Base-by-base conservation (phyloP, 208 protist species). In the Strigomonas culicis region DNA sequence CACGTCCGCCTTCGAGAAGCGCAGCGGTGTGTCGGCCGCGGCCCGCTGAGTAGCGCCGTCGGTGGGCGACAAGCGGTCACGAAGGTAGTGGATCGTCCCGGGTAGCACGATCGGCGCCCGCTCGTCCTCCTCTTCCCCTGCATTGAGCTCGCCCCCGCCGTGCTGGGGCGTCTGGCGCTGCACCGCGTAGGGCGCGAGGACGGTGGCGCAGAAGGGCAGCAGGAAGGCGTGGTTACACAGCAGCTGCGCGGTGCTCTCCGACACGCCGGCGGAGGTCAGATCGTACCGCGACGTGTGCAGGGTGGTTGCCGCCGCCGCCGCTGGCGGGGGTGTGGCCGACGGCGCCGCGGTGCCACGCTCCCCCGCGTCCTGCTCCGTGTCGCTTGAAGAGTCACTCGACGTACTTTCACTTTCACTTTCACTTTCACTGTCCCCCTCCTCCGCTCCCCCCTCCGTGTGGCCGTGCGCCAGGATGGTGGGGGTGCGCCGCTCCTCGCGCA, bases 141-240 rank as follows among this genome's bases (percentile, higher is more conserved):
- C 34, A 13, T 39, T 10, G 34, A 39, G 7, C 34, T 39, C 10
- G 10, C 34, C 34, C 17, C 10, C 43, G 2, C 17, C 43, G 10
- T 49, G 10, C 10, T 49, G 3, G 17, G 19, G 8, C n/a, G 43
- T 49, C 13, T 51, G 52, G 32, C 58, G 60, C 21, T 57, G 15
- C 22, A 65, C 6, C 32, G 22, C 21, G 41, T 68, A 43, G 2
- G 25, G 17, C 21, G 49, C 60, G 0, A 82, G 50, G 10, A 82
- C 73, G 30, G 73, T 74, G 0, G 77, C 66, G 19, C 73, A 74
- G 49, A 86, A 89, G 0, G 82, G 77, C 11, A 83, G 68, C 24
- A 78, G 19, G 66, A 85, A 85, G 19, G 74, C 79, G 58, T 89
- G 82, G 55, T 80, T 83, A 66, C 82, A 89, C 61, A 89, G 15